Evolutionary conservation across 2,329 filamentous ascomycete genomes (phyloP), one percentile per base, ranked within the genome.

Genomic region (Didymella glomerata): DNA sequence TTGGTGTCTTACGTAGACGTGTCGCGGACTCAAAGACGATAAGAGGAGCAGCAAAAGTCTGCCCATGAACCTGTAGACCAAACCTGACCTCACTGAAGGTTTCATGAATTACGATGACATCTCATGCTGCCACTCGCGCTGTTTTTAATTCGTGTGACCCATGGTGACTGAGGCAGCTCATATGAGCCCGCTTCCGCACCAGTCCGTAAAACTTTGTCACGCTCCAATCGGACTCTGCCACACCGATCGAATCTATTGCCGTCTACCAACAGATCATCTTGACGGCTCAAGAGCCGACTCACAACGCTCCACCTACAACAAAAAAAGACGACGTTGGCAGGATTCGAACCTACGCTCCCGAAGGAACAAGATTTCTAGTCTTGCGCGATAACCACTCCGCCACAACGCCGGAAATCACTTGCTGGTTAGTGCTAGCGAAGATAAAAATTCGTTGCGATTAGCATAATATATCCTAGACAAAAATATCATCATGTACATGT

Each of bases 341-440:
- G 73, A 77, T 71, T 77, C 72, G 74, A 77, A 77, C 75, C 69
- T 68, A 71, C 74, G 75, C 75, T 77, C 75, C 75, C 74, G 74
- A 77, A 76, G 75, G 75, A 77, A 77, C 71, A 77, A 75, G 75
- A 75, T 76, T 76, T 76, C 75, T 76, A 77, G 75, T 75, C 75
- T 76, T 77, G 71, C 74, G 75, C 75, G 74, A 77, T 77, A 77
- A 77, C 75, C 74, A 77, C 75, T 77, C 74, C 72, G 75, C 74
- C 74, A 77, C 68, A 66, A 71, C 73, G 74, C 74, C 74, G 34
- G 16, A 47, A 11, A 49, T 58, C 47, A 28, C 56, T 60, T 11
- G 42, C 48, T 55, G 44, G 44, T 60, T 52, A 50, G 8, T 59
- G 50, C 46, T 54, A 41, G 45, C 50, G 48, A 18, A 11, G 41